Base-by-base conservation (phyloP, 176 grass and related monocot genomes). In the Neostapfia colusana region DNA sequence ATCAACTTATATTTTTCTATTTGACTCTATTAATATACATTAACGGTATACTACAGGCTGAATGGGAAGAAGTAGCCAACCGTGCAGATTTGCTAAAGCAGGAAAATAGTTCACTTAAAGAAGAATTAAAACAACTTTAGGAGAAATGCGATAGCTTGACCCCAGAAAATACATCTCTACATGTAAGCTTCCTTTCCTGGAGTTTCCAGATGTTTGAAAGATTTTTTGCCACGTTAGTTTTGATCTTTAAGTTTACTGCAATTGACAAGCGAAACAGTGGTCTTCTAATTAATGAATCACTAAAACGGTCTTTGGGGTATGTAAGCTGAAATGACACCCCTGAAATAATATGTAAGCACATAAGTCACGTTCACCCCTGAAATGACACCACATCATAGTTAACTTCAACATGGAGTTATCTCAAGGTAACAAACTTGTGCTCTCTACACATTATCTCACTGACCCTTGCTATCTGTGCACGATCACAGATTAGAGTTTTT, bases 31-130 rank as follows among this genome's bases (percentile, higher is more conserved):
- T 69, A 63, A n/a, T 69, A 57, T 69, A 34, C 61, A 17, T 74
- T 79, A 21, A 54, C 79, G 43, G 9, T 78, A 45, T 74, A 20
- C 63, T 58, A 55, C 74, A 89, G 88, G 88, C 83, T 59, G 88
- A 89, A 74, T 89, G 88, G 83, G 88, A 86, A 69, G 88, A 89
- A 78, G 79, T 89, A 68, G 79, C 83, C 69, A 89, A 46, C 82
- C 74, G 62, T 63, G 88, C 83, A 56, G 83, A 78, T 73, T 78
- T 82, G 63, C 83, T 86, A 63, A 89, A 89, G 69, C 78, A 89
- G 69, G 88, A 89, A 82, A 89, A 89, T 44, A 69, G 55, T 75
- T 85, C 83, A 58, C 88, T 89, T 20, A 89, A 86, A 78, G 83
- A 89, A 82, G 88, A 89, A 79, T 35, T 86, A 69, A 82, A 89